These are phyloP conservation scores for Acacia pycnantha DNA, from an alignment of 331 rosid species.

Conservation along the genomic window DNA sequence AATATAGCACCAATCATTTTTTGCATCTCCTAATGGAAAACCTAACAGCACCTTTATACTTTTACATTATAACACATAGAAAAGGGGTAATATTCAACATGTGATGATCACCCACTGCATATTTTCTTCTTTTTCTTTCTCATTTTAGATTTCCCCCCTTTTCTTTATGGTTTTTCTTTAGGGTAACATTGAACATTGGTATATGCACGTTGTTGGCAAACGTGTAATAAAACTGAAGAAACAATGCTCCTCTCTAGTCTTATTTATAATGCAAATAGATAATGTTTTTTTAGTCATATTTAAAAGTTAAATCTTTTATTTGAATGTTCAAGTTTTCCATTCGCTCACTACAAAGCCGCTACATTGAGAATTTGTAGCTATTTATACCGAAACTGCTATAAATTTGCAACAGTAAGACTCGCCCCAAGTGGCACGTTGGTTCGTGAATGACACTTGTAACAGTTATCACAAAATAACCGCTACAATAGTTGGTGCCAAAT, in stretches of 20 bases:
- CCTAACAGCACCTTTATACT: conserved; percentile 13
- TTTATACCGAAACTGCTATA: too few relatives aligned
- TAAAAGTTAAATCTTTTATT: too few relatives aligned
- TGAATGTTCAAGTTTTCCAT: too few relatives aligned
- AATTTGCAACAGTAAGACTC: too few relatives aligned
- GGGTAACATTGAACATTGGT: not conserved
- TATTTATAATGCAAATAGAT: too few relatives aligned
- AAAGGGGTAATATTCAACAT: not conserved
- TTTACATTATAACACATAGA: not conserved
- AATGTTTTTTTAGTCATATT: too few relatives aligned
- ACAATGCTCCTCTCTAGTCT: too few relatives aligned
- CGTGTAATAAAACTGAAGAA: not conserved
- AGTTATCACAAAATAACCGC: too few relatives aligned
- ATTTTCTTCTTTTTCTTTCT: not conserved
- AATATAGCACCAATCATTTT: not conserved
- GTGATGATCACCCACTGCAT: not conserved
- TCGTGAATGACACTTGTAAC: too few relatives aligned
- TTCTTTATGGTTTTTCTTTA: not conserved
- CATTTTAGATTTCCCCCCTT: not conserved
- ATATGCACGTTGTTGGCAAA: not conserved
- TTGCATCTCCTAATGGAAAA: not conserved
- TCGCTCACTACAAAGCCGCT: too few relatives aligned
- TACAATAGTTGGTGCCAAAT: too few relatives aligned
- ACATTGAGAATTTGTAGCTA: too few relatives aligned
- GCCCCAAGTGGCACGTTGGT: fast-evolving